Evolutionary conservation across 2,329 filamentous ascomycete species (phyloP).

Genomic region (Botryotinia globosa): DNA sequence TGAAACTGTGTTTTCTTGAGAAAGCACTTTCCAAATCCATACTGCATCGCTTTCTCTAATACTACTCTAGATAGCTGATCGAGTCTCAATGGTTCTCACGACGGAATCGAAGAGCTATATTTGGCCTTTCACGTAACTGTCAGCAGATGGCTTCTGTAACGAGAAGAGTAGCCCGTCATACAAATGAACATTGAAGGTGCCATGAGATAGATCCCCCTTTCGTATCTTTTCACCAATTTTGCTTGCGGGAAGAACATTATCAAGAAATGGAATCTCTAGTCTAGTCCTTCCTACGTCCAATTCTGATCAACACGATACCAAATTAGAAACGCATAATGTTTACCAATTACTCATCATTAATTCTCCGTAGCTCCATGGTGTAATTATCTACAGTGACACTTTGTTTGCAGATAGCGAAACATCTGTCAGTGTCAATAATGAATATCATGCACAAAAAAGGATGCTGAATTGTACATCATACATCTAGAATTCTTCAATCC

Average conservation of each 20-base stretch:
- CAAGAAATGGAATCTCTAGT: not conserved
- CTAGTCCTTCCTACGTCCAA: not conserved
- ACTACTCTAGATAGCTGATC: not conserved
- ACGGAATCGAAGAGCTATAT: constrained; percentile 3
- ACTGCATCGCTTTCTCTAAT: not conserved
- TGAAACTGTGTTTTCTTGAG: not conserved
- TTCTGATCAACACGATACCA: not conserved
- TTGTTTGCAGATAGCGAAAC: not conserved
- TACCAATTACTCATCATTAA: constrained; percentile 5
- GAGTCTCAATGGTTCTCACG: not conserved
- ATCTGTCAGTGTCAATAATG: not conserved
- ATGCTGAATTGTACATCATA: not conserved
- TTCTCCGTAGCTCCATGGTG: constrained; percentile 2
- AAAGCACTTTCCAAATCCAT: not conserved
- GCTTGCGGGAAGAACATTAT: not conserved
- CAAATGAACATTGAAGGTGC: not conserved
- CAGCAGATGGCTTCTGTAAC: not conserved
- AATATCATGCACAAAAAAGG: not conserved
- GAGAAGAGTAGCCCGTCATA: not conserved
- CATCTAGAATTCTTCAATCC: not conserved
- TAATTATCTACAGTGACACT: not conserved
- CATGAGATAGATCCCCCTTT: constrained; percentile 2
- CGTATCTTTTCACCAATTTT: not conserved
- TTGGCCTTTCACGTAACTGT: not conserved
- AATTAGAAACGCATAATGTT: constrained; percentile 4